Evolutionary conservation across 1,284 basidiomycete species (phyloP).

Genomic region (Rhizoctonia solani): DNA sequence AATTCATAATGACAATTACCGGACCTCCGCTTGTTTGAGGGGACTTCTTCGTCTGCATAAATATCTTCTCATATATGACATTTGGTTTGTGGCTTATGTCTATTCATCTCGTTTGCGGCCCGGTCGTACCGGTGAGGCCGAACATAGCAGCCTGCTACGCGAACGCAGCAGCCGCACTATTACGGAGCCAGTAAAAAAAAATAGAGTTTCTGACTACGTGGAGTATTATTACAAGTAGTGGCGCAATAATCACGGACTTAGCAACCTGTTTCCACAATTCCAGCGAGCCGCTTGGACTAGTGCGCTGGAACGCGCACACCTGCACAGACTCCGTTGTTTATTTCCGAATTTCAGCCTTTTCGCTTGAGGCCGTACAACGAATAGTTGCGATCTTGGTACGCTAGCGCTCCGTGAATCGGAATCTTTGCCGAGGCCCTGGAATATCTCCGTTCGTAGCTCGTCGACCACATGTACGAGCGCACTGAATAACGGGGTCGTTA

Average conservation of each 20-base stretch:
- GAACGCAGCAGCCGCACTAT: not conserved
- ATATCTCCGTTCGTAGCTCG: not conserved
- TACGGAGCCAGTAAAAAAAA: not conserved
- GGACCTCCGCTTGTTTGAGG: too few species aligned
- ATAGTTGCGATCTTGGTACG: not conserved
- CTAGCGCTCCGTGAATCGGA: not conserved
- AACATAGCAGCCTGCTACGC: not conserved
- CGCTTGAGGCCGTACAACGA: not conserved
- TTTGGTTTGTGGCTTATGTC: not conserved
- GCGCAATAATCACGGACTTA: not conserved
- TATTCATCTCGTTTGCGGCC: not conserved
- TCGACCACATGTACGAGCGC: slow-evolving; percentile 4
- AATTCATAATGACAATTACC: too few species aligned
- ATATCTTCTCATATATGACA: not conserved
- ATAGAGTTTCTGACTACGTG: not conserved
- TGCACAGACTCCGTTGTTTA: not conserved
- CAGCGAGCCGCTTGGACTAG: not conserved
- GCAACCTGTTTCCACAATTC: not conserved
- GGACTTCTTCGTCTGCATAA: too few species aligned
- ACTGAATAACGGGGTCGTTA: not conserved
- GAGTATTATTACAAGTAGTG: not conserved
- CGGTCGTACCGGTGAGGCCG: slow-evolving; percentile 1
- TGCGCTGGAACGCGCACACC: not conserved
- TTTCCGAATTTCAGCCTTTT: slow-evolving; percentile 30
- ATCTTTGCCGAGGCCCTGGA: not conserved